Conservation (phyloP, 139 green algal genomes). For the Chlorella ohadii region DNA sequence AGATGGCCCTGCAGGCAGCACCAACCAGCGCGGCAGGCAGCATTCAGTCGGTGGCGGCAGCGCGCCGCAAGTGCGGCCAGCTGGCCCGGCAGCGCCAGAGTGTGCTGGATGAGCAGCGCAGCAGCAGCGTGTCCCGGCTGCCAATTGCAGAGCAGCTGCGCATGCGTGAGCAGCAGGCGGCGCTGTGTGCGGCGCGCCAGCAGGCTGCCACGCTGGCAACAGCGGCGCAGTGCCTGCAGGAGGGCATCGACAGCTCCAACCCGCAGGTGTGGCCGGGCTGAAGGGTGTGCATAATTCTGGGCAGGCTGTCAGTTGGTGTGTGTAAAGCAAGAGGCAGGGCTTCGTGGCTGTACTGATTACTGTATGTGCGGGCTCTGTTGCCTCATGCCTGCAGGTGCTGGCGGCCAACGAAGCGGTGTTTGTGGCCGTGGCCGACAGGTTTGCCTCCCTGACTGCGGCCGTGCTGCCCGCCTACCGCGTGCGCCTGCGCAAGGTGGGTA, state of each 20-base stretch:
- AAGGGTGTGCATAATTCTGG: no score
- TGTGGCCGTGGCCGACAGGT: background rate
- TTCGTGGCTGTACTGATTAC: no score
- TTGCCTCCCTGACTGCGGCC: background rate
- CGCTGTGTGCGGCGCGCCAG: background rate
- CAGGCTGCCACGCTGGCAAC: slow-evolving; percentile 2
- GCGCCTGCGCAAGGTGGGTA: slow-evolving; percentile 15
- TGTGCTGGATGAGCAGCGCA: background rate
- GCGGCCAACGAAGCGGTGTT: slow-evolving; percentile 11
- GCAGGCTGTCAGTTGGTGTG: no score
- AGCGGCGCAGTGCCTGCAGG: slow-evolving; percentile 13
- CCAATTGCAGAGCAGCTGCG: slow-evolving; percentile 7
- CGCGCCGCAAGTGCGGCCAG: background rate
- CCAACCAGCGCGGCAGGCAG: background rate
- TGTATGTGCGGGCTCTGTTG: no score
- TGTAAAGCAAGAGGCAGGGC: no score
- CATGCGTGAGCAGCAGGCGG: slow-evolving; percentile 5
- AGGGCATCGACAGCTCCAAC: background rate
- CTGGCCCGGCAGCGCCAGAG: background rate
- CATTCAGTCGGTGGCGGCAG: background rate
- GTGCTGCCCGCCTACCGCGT: slow-evolving; percentile 14
- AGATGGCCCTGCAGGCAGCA: background rate
- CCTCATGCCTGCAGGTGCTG: slow-evolving; percentile 14
- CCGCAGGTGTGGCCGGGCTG: no score
- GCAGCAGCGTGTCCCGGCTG: background rate